phyloP scores from a whole-genome alignment of 2,329 filamentous ascomycete species.

The Ascosphaera pollenicola region DNA sequence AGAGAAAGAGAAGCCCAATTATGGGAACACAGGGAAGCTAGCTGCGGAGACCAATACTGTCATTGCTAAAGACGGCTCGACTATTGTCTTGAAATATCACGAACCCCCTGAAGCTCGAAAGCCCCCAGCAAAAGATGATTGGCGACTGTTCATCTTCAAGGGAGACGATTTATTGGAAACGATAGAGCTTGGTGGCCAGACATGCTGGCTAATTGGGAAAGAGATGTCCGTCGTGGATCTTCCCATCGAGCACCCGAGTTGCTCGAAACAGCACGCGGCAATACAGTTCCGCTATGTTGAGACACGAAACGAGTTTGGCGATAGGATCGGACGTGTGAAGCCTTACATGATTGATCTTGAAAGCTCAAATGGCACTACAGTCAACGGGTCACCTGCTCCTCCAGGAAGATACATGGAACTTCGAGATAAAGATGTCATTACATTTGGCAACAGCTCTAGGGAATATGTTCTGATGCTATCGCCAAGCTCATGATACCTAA shows the following conservation, averaged over 20 bases:
- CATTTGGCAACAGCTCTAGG: conserved; percentile 67
- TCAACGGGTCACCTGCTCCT: conserved; percentile 57
- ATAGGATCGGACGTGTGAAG: conserved; percentile 55
- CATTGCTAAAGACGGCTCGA: conserved; percentile 31
- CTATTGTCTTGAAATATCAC: conserved; percentile 81
- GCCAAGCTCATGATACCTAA: conserved; percentile 9
- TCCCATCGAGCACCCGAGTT: conserved; percentile 68
- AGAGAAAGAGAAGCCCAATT: conserved; percentile 78
- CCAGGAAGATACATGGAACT: conserved; percentile 67
- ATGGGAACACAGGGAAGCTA: conserved; percentile 53
- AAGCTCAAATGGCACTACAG: conserved; percentile 68
- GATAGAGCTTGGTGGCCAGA: conserved; percentile 50
- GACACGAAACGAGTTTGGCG: conserved; percentile 68
- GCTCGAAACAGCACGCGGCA: conserved; percentile 88
- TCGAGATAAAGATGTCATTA: conserved; percentile 68
- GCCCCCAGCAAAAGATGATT: conserved; percentile 52
- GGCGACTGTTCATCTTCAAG: conserved; percentile 91
- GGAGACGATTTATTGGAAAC: conserved; percentile 60
- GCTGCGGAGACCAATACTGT: conserved; percentile 77
- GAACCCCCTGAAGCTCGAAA: conserved; percentile 87
- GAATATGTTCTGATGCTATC: conserved; percentile 93
- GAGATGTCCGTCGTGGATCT: conserved; percentile 66
- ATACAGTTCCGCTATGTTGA: conserved; percentile 78
- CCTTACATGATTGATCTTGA: conserved; percentile 89
- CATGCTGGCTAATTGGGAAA: conserved; percentile 78